Percentiles rank a stretch among this genome's conserved stretches.
phyloP scores from a whole-genome alignment of 345 rosid species.

The Leavenworthia alabamica region DNA sequence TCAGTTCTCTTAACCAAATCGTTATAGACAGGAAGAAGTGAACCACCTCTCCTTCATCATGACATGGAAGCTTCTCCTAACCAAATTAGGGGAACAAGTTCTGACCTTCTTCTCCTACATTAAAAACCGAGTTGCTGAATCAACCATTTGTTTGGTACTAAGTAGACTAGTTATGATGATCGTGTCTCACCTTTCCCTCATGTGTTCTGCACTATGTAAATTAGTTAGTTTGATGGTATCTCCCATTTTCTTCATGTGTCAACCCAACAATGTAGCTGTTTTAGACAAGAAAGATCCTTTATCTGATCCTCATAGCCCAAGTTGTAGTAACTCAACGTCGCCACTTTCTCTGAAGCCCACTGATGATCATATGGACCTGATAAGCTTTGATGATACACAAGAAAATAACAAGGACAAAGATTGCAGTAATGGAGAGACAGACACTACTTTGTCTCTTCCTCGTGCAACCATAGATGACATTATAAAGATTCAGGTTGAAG shows the following conservation, averaged over 20 bases:
- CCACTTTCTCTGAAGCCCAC: neutral
- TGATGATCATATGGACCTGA: slow-evolving; percentile 24
- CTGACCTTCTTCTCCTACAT: slow-evolving; percentile 50
- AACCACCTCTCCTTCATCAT: slow-evolving; percentile 31
- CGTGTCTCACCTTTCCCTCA: slow-evolving; percentile 51
- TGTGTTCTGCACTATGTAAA: slow-evolving; percentile 41
- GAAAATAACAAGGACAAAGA: neutral
- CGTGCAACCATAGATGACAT: slow-evolving; percentile 21
- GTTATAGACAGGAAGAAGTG: slow-evolving; percentile 60
- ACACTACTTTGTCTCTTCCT: slow-evolving; percentile 8
- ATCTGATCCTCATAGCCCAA: slow-evolving; percentile 31
- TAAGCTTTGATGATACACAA: slow-evolving; percentile 27
- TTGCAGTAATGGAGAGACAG: neutral
- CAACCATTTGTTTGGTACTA: slow-evolving; percentile 24
- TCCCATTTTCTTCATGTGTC: slow-evolving; percentile 44
- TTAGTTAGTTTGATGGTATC: slow-evolving; percentile 39
- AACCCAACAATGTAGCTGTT: slow-evolving; percentile 33
- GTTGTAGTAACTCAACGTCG: slow-evolving; percentile 10
- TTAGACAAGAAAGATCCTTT: slow-evolving; percentile 29
- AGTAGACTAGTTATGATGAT: slow-evolving; percentile 41
- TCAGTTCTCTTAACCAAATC: slow-evolving; percentile 32
- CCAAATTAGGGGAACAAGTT: slow-evolving; percentile 50
- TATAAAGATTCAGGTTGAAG: slow-evolving; percentile 22
- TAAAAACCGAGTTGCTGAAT: slow-evolving; percentile 52
- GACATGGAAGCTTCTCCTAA: slow-evolving; percentile 72